Conservation (phyloP, 2,329 filamentous ascomycete genomes). For the Claviceps sorghi region DNA sequence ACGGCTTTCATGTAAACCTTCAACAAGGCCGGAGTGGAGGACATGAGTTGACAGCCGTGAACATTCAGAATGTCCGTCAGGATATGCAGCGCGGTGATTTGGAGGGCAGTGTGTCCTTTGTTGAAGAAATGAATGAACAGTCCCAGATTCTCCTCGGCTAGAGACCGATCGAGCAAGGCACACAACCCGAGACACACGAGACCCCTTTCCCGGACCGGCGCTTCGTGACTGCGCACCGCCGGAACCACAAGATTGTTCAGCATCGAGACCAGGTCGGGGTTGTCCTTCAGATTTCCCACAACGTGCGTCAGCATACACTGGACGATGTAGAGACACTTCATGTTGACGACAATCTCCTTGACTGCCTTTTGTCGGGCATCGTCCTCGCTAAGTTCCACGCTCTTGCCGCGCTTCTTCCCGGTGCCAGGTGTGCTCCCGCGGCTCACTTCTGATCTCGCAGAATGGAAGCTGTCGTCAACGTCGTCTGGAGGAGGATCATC, state of each 20-base stretch:
- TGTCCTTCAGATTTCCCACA: conserved; percentile 71
- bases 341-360: conserved; percentile 87
- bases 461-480: conserved; percentile 70
- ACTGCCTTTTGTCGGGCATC: conserved; percentile 62
- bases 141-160: conserved; percentile 81
- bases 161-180: conserved; percentile 76
- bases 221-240: conserved; percentile 83
- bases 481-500: conserved; percentile 47
- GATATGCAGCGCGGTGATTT: conserved; percentile 82
- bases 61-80: conserved; percentile 86
- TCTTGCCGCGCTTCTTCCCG: conserved; percentile 26
- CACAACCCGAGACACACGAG: conserved; percentile 81
- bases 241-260: conserved; percentile 93
- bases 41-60: conserved; percentile 65
- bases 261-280: conserved; percentile 89
- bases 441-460: conserved; percentile 73
- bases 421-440: conserved; percentile 43
- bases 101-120: conserved; percentile 79
- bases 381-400: conserved; percentile 41
- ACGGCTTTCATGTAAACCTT: conserved; percentile 80
- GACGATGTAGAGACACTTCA: conserved; percentile 95
- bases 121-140: conserved; percentile 93
- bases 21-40: conserved; percentile 52
- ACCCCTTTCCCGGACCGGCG: conserved; percentile 80
- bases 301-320: conserved; percentile 97